Percentiles rank a stretch among this genome's conserved stretches.
Evolutionary conservation across 2,329 filamentous ascomycete species (phyloP).

Genomic region (Fusarium acutatum): DNA sequence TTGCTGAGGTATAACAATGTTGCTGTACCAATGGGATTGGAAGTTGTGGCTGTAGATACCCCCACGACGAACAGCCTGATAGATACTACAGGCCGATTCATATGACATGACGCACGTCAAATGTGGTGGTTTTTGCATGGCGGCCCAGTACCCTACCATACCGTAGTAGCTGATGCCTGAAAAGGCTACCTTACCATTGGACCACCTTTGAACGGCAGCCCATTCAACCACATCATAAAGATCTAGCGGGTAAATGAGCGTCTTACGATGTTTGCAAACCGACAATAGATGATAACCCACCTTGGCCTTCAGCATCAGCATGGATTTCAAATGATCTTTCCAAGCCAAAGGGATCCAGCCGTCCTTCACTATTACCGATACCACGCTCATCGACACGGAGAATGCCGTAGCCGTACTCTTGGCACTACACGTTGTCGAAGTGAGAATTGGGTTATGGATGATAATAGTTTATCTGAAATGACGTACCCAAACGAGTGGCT

Average conservation of each 20-base stretch:
- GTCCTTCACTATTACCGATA: not conserved
- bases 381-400: not conserved
- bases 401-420: not conserved
- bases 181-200: not conserved
- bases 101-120: not conserved
- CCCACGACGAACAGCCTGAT: not conserved
- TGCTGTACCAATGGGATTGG: not conserved
- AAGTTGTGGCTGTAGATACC: not conserved
- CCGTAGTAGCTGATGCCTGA: not conserved
- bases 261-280: rapidly evolving
- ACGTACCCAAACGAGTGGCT: not conserved
- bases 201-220: not conserved
- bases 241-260: rapidly evolving
- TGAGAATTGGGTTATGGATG: rapidly evolving
- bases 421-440: not conserved
- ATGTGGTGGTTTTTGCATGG: not conserved
- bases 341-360: not conserved
- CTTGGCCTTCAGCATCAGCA: not conserved
- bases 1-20: not conserved
- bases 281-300: not conserved
- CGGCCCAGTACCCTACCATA: not conserved
- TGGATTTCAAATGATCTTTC: not conserved
- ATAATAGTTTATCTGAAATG: rapidly evolving
- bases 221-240: not conserved
- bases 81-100: not conserved